Evolutionary conservation across 805 yeast species (phyloP).

Genomic region (Kodamaea restingae): DNA sequence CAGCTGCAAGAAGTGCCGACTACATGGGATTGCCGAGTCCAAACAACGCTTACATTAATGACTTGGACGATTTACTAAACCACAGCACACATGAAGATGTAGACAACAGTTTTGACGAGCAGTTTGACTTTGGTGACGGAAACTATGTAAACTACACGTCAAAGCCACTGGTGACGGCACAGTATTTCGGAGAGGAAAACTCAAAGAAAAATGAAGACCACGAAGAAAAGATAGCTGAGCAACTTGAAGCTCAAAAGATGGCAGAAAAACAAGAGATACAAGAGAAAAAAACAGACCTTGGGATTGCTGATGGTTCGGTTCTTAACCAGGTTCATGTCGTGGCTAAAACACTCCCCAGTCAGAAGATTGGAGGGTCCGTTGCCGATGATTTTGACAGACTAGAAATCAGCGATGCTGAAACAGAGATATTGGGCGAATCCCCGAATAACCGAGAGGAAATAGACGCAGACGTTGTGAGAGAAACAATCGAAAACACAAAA

Average conservation of each 20-base stretch:
- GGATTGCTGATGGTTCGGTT: too few relatives aligned
- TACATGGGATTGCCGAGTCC: slow-evolving; percentile 21
- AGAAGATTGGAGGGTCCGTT: too few relatives aligned
- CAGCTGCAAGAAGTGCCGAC: slow-evolving; percentile 18
- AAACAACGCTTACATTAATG: slow-evolving; percentile 12
- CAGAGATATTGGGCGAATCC: slow-evolving; percentile 20
- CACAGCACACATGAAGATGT: slow-evolving; percentile 10
- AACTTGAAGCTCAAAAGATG: too few relatives aligned
- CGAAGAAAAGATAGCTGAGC: too few relatives aligned
- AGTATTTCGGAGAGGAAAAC: slow-evolving; percentile 10
- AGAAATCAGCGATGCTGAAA: slow-evolving; percentile 26
- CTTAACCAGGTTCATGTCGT: too few relatives aligned
- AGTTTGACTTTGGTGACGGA: slow-evolving; percentile 11
- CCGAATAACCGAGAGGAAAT: background rate
- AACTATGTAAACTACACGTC: slow-evolving; percentile 8
- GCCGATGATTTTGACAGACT: background rate
- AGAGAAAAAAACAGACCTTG: too few relatives aligned
- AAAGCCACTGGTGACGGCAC: slow-evolving; percentile 9
- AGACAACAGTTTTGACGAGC: slow-evolving; percentile 11
- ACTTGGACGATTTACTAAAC: slow-evolving; percentile 17
- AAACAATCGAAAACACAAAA: background rate
- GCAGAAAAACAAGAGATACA: too few relatives aligned
- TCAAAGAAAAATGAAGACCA: too few relatives aligned
- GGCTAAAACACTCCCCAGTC: too few relatives aligned
- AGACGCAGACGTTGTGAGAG: background rate